Evolutionary conservation across 768 basidiomycete species (phyloP), one percentile per base, ranked within the genome.

Genomic region (Auricularia heimuer): DNA sequence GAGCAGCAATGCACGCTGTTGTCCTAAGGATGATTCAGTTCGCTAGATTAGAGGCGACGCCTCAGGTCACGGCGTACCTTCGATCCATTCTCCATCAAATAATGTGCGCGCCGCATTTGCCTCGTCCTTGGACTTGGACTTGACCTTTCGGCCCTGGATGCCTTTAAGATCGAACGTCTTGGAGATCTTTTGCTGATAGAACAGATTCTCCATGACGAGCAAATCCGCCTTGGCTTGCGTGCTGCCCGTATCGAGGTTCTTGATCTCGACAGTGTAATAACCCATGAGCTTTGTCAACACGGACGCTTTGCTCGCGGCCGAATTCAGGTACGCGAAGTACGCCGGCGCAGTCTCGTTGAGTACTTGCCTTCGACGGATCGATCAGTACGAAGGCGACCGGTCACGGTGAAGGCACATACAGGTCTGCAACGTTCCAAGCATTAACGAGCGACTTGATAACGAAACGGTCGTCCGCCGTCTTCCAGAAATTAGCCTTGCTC

Each of bases 71-170:
- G 68, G 75, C 2, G 63, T 4, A 85, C 87, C 85, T 76, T 94
- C 89, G 39, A 92, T 85, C 90, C 90, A 94, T 72, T 94, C 91
- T 3, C 84, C 86, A 72, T 94, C 91, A 70, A 88, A 90, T 36
- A 90, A 73, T 0, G 87, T 91, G 72, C 81, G 84, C 2, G 56
- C 14, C 16, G 24, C 56, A 72, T 72, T n/a, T 76, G 61, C 56
- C 75, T 72, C 45, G 71, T 71, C n/a, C 71, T 71, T 64, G 74
- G 75, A 34, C 71, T 70, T 70, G 2, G 79, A 70, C 72, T 89
- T 89, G 61, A 88, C 85, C 71, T 85, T 89, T 16, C 90, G 78
- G 0, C 88, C 87, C 64, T 86, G 86, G 44, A 94, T 92, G 2
- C 91, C 91, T 73, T 94, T 94, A 63, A 94, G 75, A 71, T 94